Conservation (phyloP, 257 asterid genomes). For the Solanum pinnatisectum region DNA sequence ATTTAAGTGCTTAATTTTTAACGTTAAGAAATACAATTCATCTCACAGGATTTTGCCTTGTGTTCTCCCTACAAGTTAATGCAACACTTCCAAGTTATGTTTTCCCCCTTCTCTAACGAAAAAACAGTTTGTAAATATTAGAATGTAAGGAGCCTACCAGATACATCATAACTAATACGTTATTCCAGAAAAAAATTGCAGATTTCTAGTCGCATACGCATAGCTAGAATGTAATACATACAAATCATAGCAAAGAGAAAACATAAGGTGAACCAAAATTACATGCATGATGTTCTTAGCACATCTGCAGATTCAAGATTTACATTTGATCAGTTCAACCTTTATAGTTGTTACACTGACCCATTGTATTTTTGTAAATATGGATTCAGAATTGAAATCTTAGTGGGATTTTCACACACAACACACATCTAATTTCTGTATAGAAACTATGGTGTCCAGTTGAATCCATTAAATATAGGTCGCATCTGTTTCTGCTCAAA, state of each 20-base stretch:
- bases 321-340: not conserved
- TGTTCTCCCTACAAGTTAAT: not conserved
- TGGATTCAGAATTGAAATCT: not conserved
- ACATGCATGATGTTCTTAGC: not conserved
- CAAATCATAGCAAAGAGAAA: not conserved
- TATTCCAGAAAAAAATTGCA: not conserved
- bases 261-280: not conserved
- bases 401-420: not conserved
- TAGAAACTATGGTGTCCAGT: not conserved
- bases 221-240: conserved; percentile 20
- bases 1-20: not conserved
- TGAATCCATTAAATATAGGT: not conserved
- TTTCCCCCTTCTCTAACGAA: not conserved
- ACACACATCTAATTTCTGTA: not conserved
- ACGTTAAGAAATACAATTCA: not conserved
- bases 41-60: not conserved
- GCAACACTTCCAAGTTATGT: not conserved
- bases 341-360: not conserved
- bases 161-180: not conserved
- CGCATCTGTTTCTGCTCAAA: not conserved
- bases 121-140: not conserved
- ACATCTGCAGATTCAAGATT: not conserved
- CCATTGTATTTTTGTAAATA: not conserved
- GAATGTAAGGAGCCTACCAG: not conserved
- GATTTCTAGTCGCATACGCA: conserved; percentile 43